A percentile compares a stretch with the other conserved stretches of the same genome.
Conservation (phyloP, 495 filamentous ascomycete genomes). For the Xanthoparmelia taractica region DNA sequence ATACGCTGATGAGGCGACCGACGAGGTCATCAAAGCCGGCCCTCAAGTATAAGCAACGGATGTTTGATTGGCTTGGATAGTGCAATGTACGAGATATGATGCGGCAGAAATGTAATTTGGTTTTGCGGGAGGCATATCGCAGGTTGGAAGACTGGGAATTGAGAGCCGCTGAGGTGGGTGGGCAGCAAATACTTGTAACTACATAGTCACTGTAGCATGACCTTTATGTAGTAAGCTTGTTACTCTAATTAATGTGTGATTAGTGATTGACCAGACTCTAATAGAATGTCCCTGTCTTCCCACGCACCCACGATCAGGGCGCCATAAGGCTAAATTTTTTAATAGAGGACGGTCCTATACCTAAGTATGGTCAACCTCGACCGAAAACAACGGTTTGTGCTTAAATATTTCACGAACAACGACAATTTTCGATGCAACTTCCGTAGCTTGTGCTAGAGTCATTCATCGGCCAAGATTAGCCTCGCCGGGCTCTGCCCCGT, state of each 20-base stretch:
- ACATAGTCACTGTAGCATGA: background rate
- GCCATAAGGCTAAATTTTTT: background rate
- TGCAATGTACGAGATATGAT: slow-evolving; percentile 4
- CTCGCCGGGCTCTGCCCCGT: background rate
- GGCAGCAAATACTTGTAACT: background rate
- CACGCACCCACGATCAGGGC: too few species aligned
- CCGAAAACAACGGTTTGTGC: background rate
- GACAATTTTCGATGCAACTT: background rate
- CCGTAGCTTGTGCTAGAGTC: background rate
- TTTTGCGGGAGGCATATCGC: background rate
- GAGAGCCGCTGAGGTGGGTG: background rate
- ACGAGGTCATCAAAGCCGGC: slow-evolving; percentile 64
- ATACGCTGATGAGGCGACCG: slow-evolving; percentile 79
- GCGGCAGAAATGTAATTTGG: background rate
- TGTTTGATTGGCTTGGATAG: background rate
- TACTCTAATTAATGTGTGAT: too few species aligned
- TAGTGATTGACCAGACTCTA: too few species aligned
- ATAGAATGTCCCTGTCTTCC: too few species aligned
- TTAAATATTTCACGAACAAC: background rate
- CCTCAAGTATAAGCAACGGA: slow-evolving; percentile 9
- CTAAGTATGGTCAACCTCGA: background rate
- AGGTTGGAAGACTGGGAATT: background rate
- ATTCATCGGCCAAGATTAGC: background rate
- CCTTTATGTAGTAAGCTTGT: background rate
- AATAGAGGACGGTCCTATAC: background rate